These are phyloP conservation scores for Mycena floridula DNA, from an alignment of 768 basidiomycete genomes.

Conservation along the genomic window DNA sequence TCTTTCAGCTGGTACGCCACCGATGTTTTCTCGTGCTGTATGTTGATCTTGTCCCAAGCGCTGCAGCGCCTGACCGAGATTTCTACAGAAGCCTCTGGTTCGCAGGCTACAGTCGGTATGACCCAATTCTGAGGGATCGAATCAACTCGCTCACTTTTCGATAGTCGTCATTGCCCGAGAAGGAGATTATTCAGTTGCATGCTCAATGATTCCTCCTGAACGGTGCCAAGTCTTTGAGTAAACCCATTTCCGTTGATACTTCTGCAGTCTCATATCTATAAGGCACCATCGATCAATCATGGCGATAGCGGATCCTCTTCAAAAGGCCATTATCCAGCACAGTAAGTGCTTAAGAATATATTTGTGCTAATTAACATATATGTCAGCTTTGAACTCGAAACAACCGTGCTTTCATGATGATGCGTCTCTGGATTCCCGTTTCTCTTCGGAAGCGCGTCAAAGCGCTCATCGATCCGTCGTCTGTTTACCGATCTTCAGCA, in stretches of 20 bases:
- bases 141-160: background rate
- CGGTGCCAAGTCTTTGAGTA: slow-evolving; percentile 66
- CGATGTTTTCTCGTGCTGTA: slow-evolving; percentile 1
- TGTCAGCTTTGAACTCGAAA: slow-evolving; percentile 58
- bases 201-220: slow-evolving; percentile 55
- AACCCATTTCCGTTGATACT: slow-evolving; percentile 16
- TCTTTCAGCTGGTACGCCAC: slow-evolving; percentile 45
- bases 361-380: slow-evolving; percentile 2
- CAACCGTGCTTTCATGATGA: slow-evolving; percentile 56
- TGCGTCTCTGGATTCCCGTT: slow-evolving; percentile 57
- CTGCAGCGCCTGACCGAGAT: slow-evolving; percentile 68
- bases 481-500: slow-evolving; percentile 68
- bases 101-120: slow-evolving; percentile 55
- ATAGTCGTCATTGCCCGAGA: slow-evolving; percentile 62
- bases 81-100: slow-evolving; percentile 60
- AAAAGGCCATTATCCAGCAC: slow-evolving; percentile 62
- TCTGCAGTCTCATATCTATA: slow-evolving; percentile 1
- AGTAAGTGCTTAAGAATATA: slow-evolving; percentile 31
- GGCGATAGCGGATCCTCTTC: slow-evolving; percentile 52
- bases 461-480: slow-evolving; percentile 55
- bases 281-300: slow-evolving; percentile 60
- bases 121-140: background rate
- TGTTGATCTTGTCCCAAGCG: slow-evolving; percentile 37
- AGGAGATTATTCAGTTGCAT: slow-evolving; percentile 67
- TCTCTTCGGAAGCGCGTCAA: slow-evolving; percentile 62